Base-by-base conservation (phyloP, 1,284 basidiomycete genomes). In the Cystobasidium sp. region DNA sequence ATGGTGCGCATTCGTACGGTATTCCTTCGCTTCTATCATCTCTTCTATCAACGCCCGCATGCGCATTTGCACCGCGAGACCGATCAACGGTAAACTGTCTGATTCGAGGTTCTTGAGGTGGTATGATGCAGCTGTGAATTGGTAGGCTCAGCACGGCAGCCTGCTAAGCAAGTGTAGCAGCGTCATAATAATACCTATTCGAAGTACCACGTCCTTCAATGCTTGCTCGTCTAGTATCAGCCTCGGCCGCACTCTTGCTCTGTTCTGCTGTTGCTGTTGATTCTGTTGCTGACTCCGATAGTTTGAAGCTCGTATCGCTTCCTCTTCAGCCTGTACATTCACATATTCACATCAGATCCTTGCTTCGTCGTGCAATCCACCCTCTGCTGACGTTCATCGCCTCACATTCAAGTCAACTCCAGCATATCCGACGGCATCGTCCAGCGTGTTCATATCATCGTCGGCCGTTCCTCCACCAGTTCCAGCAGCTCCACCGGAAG, bases 31-130 rank as follows among this genome's bases (percentile, higher is more conserved):
- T 12, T 84, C 84, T 74, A 92, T 86, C 87, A 92, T 91, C 43
- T 84, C 85, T 16, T 86, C 87, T 74, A 93, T 81, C 49, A 94
- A 85, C 73, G 89, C 88, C 77, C 90, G 88, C 64, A 94, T 83
- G 1, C 92, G 88, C 43, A 88, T 87, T 52, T 91, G 89, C 1
- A 92, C 86, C 0, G 91, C 90, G 18, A 93, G 86, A 0, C 91
- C 90, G 56, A 93, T 77, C 6, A 81, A 72, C 8, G 79, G 78
- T 51, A 81, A 77, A 1, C 78, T 80, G 43, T 80, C 80, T 16
- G 80, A 79, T 66, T 81, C 80, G 52, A 81, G 74, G 18, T 79
- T 80, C 16, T 77, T 78, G 6, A 81, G 75, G 39, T 78, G 77
- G 56, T 76, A 81, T 0, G 76, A 77, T 10, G 79, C 79, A 31